These are phyloP conservation scores for Rutstroemia sp. DNA, from an alignment of 2,329 filamentous ascomycete species.

Conservation along the genomic window DNA sequence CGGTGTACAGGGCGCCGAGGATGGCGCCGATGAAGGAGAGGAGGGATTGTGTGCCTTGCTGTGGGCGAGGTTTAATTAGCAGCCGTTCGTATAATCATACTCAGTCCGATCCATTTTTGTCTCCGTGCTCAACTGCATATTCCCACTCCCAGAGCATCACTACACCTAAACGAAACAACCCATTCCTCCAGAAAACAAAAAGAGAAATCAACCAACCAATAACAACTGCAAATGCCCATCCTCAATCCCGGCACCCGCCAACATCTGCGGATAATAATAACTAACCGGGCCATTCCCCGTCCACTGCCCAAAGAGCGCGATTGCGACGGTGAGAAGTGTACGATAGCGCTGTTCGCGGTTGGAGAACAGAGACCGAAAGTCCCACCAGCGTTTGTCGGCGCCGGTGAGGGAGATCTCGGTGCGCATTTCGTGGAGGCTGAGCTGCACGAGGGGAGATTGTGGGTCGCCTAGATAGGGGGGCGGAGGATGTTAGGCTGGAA, in stretches of 20 bases:
- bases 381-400: slow-evolving; percentile 29
- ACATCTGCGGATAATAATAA: slow-evolving; percentile 23
- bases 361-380: slow-evolving; percentile 25
- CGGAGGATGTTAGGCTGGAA: background rate
- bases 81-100: no score
- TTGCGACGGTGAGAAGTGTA: slow-evolving; percentile 27
- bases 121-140: no score
- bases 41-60: slow-evolving; percentile 32
- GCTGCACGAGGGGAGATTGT: slow-evolving; percentile 20
- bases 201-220: slow-evolving; percentile 17
- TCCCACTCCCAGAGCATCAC: no score
- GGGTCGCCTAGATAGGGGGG: background rate
- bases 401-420: slow-evolving; percentile 22
- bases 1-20: slow-evolving; percentile 18
- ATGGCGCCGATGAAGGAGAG: slow-evolving; percentile 32
- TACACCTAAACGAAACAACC: no score
- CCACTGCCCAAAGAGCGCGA: slow-evolving; percentile 27
- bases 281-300: slow-evolving; percentile 29
- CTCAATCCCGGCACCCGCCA: slow-evolving; percentile 20
- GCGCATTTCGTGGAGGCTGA: slow-evolving; percentile 26
- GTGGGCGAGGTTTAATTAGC: no score
- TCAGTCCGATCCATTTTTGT: no score
- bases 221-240: slow-evolving; percentile 34
- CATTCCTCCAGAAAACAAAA: no score
- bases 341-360: slow-evolving; percentile 22